A percentile compares a stretch with the other conserved stretches of the same genome.
Evolutionary conservation across 1,284 basidiomycete species (phyloP).

Genomic region (Schizopora paradoxa): DNA sequence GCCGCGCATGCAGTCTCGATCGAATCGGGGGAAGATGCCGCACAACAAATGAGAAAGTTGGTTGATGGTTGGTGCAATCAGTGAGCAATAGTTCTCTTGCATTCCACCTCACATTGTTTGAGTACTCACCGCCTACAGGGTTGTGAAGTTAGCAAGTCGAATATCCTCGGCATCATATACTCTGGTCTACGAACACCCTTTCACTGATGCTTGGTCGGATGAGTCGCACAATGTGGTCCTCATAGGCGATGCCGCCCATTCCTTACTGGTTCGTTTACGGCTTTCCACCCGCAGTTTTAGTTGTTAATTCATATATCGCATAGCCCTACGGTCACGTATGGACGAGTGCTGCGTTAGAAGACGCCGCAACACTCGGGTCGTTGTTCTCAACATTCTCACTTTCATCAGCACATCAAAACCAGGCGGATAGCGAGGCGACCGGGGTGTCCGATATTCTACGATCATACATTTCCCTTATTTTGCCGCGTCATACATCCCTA

Average conservation of each 20-base stretch:
- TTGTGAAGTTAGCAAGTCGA: background rate
- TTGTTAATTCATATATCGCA: background rate
- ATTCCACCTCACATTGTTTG: background rate
- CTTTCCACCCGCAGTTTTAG: no score
- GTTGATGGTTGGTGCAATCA: constrained; percentile 3
- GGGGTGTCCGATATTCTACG: no score
- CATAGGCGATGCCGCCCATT: constrained; percentile 6
- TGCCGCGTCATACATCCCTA: no score
- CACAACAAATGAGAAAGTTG: constrained; percentile 1
- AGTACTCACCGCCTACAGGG: background rate
- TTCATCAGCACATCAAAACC: no score
- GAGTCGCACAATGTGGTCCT: constrained; percentile 1
- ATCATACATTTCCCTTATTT: no score
- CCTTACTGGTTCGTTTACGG: constrained; percentile 2
- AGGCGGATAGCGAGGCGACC: no score
- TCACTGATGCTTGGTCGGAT: constrained; percentile 1
- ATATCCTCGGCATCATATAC: constrained; percentile 1
- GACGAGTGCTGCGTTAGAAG: background rate
- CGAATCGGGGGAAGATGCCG: background rate
- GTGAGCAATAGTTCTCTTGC: background rate
- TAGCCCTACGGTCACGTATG: constrained; percentile 1
- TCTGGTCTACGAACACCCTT: background rate
- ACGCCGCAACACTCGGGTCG: constrained; percentile 7
- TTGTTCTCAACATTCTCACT: no score
- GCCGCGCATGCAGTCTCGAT: no score